A percentile compares a stretch with the other conserved stretches of the same genome.
Evolutionary conservation across 441 rosid genomes (phyloP).

Genomic region (Adansonia rubrostipa): DNA sequence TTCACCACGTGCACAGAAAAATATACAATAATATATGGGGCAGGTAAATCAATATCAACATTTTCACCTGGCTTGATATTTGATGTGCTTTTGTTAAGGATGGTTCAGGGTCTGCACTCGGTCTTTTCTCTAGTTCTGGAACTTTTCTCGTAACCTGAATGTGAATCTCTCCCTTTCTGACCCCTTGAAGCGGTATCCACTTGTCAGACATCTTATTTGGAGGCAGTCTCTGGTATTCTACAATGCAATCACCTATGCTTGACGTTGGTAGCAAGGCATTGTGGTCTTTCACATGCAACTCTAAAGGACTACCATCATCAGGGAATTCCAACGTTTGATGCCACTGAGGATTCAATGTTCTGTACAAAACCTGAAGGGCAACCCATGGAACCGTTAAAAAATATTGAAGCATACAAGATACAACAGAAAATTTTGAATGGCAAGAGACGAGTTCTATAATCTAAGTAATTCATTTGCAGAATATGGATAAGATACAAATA

Average conservation of each 20-base stretch:
- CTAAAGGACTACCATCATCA: constrained; percentile 73
- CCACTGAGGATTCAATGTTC: constrained; percentile 83
- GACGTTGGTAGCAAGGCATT: constrained; percentile 80
- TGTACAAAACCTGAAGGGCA: constrained; percentile 65
- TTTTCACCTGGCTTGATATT: constrained; percentile 56
- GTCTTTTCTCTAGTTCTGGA: constrained; percentile 55
- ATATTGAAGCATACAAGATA: not conserved
- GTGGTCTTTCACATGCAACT: constrained; percentile 84
- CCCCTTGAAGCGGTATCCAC: constrained; percentile 99
- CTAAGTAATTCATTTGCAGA: not conserved
- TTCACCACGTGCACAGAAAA: not conserved
- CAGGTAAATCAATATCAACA: not conserved
- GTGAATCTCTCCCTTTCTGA: constrained; percentile 83
- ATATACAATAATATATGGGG: not conserved
- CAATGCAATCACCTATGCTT: constrained; percentile 81
- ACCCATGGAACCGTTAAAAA: not conserved
- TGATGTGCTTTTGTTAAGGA: constrained; percentile 51
- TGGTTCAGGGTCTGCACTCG: constrained; percentile 57
- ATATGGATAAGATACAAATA: not conserved
- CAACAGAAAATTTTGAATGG: not conserved
- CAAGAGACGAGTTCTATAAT: not conserved
- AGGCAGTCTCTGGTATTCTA: constrained; percentile 85
- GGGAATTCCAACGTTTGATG: constrained; percentile 93
- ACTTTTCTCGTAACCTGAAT: constrained; percentile 75
- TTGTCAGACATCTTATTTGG: constrained; percentile 80